Evolutionary conservation across 2,329 filamentous ascomycete species (phyloP).

Genomic region (Diaporthe sp.): DNA sequence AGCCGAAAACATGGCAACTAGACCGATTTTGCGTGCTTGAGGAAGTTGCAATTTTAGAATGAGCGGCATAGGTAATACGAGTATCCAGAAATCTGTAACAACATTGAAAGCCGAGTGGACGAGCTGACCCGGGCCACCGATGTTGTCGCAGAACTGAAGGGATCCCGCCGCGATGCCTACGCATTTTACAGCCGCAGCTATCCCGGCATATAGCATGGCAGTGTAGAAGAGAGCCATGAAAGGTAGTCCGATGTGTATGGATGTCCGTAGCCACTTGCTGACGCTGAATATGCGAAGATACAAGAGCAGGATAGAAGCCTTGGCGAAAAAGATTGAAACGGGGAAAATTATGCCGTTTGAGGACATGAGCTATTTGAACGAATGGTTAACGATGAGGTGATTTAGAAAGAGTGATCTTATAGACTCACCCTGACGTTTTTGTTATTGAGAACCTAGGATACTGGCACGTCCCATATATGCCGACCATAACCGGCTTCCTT

Average conservation of each 20-base stretch:
- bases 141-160: neutral
- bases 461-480: neutral
- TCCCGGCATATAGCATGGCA: neutral
- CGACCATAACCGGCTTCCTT: neutral
- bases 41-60: neutral
- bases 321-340: neutral
- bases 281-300: neutral
- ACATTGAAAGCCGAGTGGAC: neutral
- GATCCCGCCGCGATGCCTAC: neutral
- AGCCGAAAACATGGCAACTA: neutral
- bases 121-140: neutral
- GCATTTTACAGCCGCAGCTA: neutral
- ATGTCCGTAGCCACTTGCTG: neutral
- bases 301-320: conserved; percentile 8
- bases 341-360: neutral
- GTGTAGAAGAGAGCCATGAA: neutral
- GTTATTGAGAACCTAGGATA: neutral
- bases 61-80: neutral
- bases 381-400: neutral
- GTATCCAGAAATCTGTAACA: neutral
- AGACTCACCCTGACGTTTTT: neutral
- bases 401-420: neutral
- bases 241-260: neutral
- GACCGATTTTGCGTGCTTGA: neutral
- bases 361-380: neutral